Evolutionary conservation across 2,329 filamentous ascomycete species (phyloP), one percentile per base, ranked within the genome.

Genomic region (Neofusicoccum sp.): DNA sequence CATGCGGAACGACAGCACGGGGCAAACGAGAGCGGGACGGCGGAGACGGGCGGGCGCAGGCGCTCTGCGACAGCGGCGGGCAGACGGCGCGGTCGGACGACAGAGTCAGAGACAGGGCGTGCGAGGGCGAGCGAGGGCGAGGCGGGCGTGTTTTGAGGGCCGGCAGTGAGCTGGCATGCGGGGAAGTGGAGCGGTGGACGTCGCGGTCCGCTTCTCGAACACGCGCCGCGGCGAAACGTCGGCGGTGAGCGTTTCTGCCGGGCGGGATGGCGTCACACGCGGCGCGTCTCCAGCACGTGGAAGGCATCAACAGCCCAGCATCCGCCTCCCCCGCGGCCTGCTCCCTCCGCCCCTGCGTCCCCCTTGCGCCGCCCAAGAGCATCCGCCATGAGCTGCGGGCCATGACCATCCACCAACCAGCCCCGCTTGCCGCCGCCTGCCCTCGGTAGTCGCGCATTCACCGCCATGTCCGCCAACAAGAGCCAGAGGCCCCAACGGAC

Each of bases 381-480:
- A 24, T 43, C 43, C 57, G 24, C 11, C 44, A 60, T 60, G 44
- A 36, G 26, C 44, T 12, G 20, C 45, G 11, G 44, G 28, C 57
- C 57, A 60, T 60, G 57, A 60, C 16, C n/a, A 41, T 43, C 44
- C 45, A 9, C 9, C 16, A 14, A 11, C n/a, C 44, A 6, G n/a
- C 44, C 28, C 24, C n/a, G 20, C 30, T 34, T 31, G 45, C 24
- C 45, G 41, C 30, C 28, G 28, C 28, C 47, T 16, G 24, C 43
- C 34, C 8, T 26, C 44, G 43, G 33, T 34, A 34, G 24, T 41
- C 20, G 26, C 36, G 8, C 12, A 12, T 34, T 51, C 47, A 40
- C 57, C 57, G 57, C 57, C 57, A 51, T 51, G 45, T 51, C 45
- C 34, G 44, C 57, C 28, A 41, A 31, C 44, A 59, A 49, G 44